phyloP scores from a whole-genome alignment of 2,329 filamentous ascomycete genomes.

The Penicillium sp. region DNA sequence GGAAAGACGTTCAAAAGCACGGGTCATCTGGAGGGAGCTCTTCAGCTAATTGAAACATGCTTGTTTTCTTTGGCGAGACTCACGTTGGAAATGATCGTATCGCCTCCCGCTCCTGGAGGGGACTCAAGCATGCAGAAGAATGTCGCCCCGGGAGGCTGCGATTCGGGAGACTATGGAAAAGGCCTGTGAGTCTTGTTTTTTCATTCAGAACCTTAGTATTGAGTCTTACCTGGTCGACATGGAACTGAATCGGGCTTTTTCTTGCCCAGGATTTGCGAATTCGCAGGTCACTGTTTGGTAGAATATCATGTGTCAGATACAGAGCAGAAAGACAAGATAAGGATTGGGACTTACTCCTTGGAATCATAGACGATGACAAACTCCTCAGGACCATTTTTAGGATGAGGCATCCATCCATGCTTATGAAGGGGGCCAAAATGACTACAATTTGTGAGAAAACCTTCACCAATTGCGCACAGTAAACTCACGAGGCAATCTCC shows the following conservation, averaged over 20 bases:
- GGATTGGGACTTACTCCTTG: not conserved
- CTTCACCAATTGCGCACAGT: not conserved
- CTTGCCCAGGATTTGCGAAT: constrained; percentile 1
- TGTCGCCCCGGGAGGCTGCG: not conserved
- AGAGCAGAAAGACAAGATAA: not conserved
- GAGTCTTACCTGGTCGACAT: constrained; percentile 1
- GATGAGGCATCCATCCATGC: not conserved
- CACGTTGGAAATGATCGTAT: not conserved
- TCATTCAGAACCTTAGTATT: not conserved
- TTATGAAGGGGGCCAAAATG: not conserved
- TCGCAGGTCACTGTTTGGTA: not conserved
- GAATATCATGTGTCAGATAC: not conserved
- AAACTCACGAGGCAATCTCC: not conserved
- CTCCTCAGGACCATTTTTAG: not conserved
- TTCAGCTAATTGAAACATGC: not conserved
- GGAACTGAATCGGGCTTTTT: constrained; percentile 1
- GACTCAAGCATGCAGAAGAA: constrained; percentile 1
- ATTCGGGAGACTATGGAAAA: not conserved
- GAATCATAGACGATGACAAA: constrained; percentile 2
- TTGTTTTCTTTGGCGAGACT: not conserved
- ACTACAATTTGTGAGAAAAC: not conserved
- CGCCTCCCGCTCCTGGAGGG: not conserved
- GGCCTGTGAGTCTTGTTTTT: not conserved
- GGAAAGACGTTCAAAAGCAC: not conserved
- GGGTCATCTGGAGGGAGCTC: not conserved